Evolutionary conservation across 2,329 filamentous ascomycete species (phyloP).

Genomic region (Stagonosporopsis cucurbitacearum): DNA sequence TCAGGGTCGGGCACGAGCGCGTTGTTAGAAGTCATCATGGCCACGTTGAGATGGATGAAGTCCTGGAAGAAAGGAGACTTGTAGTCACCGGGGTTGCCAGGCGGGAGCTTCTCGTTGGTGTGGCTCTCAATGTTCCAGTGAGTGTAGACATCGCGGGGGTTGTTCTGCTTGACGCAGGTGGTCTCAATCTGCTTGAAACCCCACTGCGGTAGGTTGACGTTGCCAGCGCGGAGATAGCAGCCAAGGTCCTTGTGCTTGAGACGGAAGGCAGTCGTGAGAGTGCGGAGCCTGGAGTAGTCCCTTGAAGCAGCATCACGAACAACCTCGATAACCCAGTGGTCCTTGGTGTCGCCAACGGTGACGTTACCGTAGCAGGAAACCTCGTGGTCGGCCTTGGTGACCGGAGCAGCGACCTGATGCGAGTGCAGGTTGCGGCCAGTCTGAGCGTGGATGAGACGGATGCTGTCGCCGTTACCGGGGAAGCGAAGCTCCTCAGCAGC

Average conservation of each 20-base stretch:
- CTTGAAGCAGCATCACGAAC: conserved; percentile 86
- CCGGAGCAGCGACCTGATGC: conserved; percentile 84
- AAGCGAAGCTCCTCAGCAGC: conserved; percentile 72
- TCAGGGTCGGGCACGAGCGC: conserved; percentile 96
- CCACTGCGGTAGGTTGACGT: conserved; percentile 97
- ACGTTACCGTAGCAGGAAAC: conserved; percentile 96
- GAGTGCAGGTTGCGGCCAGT: conserved; percentile 98
- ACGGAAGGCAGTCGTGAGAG: conserved; percentile 91
- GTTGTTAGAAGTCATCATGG: conserved; percentile 99
- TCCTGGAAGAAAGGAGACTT: conserved; percentile 97
- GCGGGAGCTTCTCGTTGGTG: conserved; percentile 88
- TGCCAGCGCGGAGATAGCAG: conserved; percentile 94
- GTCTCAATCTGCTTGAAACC: conserved; percentile 99
- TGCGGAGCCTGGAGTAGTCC: conserved; percentile 84
- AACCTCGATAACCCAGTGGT: conserved; percentile 95
- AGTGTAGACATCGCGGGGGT: conserved; percentile 89
- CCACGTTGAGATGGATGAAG: conserved; percentile 96
- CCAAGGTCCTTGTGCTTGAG: conserved; percentile 80
- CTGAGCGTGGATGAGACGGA: conserved; percentile 91
- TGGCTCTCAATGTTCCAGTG: conserved; percentile 99
- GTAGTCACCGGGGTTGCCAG: conserved; percentile 87
- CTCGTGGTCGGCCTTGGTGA: conserved; percentile 89
- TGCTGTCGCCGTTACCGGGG: conserved; percentile 75
- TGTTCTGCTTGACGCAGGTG: conserved; percentile 91
- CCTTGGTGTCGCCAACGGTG: conserved; percentile 94